A percentile compares a stretch with the other conserved stretches of the same genome.
Evolutionary conservation across 768 basidiomycete genomes (phyloP).

Genomic region (Paxillus involutus): DNA sequence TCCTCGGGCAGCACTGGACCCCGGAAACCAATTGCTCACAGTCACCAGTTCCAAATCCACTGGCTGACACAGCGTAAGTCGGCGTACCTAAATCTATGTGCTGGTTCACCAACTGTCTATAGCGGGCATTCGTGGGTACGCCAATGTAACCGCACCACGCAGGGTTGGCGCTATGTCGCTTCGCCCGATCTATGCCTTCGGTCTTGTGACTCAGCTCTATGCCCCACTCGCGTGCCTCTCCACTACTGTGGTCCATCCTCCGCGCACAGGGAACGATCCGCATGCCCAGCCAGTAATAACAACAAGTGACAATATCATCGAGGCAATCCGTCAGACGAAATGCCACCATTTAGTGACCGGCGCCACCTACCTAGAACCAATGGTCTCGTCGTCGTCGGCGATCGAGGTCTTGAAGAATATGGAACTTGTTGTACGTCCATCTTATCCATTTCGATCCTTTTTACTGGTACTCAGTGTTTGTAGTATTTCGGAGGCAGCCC

Average conservation of each 20-base stretch:
- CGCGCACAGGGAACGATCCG: conserved; percentile 2
- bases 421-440: conserved; percentile 5
- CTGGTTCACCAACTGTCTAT: neutral
- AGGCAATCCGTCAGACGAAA: neutral
- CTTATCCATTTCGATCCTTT: too few species aligned
- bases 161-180: conserved; percentile 30
- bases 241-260: conserved; percentile 27
- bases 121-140: conserved; percentile 6
- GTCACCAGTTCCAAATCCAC: conserved; percentile 32
- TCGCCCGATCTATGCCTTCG: conserved; percentile 41
- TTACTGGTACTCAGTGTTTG: neutral
- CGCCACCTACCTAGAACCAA: conserved; percentile 20
- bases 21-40: conserved; percentile 45
- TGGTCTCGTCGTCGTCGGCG: conserved; percentile 11
- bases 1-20: conserved; percentile 51
- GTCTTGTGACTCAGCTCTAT: conserved; percentile 3
- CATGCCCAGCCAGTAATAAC: conserved; percentile 13
- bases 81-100: neutral
- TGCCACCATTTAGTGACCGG: conserved; percentile 12
- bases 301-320: conserved; percentile 17
- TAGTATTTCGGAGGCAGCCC: conserved; percentile 17
- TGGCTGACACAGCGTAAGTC: conserved; percentile 37
- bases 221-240: too few species aligned
- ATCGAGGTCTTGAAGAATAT: conserved; percentile 11
- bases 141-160: conserved; percentile 9